A percentile compares a stretch with the other conserved stretches of the same genome.
Conservation (phyloP, 2,329 filamentous ascomycete genomes). For the Endothia cerciana region DNA sequence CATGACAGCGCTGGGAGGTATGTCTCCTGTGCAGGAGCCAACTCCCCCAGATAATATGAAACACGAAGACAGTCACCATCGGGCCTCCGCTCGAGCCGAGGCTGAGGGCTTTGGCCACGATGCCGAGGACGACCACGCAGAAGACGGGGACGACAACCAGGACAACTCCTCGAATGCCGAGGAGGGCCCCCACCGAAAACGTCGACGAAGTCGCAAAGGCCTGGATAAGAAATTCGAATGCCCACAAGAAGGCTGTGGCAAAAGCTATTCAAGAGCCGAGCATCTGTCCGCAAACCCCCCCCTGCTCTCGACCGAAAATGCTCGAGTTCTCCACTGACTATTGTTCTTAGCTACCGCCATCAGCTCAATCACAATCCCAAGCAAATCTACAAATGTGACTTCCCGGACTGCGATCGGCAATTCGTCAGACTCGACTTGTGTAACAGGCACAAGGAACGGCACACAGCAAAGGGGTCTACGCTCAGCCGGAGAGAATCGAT, state of each 20-base stretch:
- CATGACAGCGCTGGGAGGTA: constrained; percentile 45
- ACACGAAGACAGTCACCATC: constrained; percentile 45
- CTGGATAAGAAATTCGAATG: constrained; percentile 85
- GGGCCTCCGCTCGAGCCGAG: constrained; percentile 46
- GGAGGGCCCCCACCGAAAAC: constrained; percentile 60
- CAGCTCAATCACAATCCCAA: constrained; percentile 96
- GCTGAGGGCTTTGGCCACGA: constrained; percentile 43
- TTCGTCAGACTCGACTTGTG: constrained; percentile 95
- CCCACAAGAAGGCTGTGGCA: constrained; percentile 83
- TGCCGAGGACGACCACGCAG: constrained; percentile 44
- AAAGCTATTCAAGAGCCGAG: constrained; percentile 94
- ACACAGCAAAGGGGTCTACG: constrained; percentile 78
- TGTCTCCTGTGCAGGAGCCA: constrained; percentile 48
- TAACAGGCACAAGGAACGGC: constrained; percentile 80
- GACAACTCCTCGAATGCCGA: constrained; percentile 54
- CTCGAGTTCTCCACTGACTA: not conserved
- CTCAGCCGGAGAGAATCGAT: constrained; percentile 74
- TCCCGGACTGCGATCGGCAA: constrained; percentile 83
- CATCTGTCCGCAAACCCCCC: constrained; percentile 70
- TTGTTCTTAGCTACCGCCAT: constrained; percentile 69
- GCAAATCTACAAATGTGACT: constrained; percentile 92
- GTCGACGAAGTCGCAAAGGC: constrained; percentile 74
- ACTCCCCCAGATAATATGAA: constrained; percentile 46
- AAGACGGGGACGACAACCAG: constrained; percentile 45
- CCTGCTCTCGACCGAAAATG: not conserved